Base-by-base conservation (phyloP, 805 yeast species). In the Ogataea salicorniae region DNA sequence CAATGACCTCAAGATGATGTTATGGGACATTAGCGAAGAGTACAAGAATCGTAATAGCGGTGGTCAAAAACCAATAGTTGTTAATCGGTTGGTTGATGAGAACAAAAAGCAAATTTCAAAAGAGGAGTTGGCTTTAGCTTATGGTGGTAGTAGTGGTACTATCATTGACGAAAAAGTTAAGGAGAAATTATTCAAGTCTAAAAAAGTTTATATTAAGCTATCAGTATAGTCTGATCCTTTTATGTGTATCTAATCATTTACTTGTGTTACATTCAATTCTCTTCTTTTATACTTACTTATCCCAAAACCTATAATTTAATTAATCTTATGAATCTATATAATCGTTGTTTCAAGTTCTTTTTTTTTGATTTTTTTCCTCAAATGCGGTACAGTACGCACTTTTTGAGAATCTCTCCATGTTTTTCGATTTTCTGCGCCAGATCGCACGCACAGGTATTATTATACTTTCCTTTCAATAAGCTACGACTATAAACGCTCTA, bases 111-210 rank as follows among this genome's bases (percentile, higher is more conserved):
- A 22, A 6, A 23, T 4, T 17, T 13, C 35, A 23, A 26, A 22
- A 20, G 38, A 29, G 11, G 36, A 31, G n/a, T 5, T 18, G 15
- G 14, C 17, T 2, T n/a, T 37, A 11, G 3, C 33, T 34, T n/a
- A 13, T 17, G 13, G 31, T 34, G 42, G 18, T 34, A 43, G 46
- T 43, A 38, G 42, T 26, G 42, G 42, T 43, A 43, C 56, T 6
- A 58, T 56, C 60, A 52, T 67, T 26, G 63, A 60, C 46, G 60
- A 61, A 29, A 59, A 56, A 23, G 53, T 64, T 6, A 63, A 58
- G 44, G 49, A 60, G 31, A 62, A 58, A 34, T 29, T 64, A 16
- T 57, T 57, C 43, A 50, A 49, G 11, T 48, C 49, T 17, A 56
- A 51, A 17, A 47, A 41, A 11, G 51, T 56, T 5, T 57, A 56